Evolutionary conservation across 148 eudicot species (phyloP), one percentile per base, ranked within the genome.

Genomic region (Rhododendron molle): DNA sequence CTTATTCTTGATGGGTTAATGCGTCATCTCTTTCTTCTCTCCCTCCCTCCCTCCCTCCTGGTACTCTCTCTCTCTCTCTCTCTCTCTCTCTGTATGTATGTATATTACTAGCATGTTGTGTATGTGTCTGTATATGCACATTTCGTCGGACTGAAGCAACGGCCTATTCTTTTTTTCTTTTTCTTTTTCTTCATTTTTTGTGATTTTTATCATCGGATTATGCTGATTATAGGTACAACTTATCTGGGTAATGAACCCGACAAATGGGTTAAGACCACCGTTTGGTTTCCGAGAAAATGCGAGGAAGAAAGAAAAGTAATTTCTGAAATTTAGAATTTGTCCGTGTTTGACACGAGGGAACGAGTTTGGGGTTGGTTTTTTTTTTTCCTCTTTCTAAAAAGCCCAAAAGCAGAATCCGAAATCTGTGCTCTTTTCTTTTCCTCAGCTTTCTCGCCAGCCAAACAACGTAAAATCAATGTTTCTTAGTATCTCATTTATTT

Each of bases 381-480:
- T n/a, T n/a, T n/a, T n/a, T n/a, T n/a, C n/a, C n/a, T 60, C 7
- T 10, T 67, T n/a, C 3, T 8, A 77, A 18, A 38, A 43, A 43
- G 10, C 12, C 26, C 23, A 11, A 43, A 77, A 77, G 13, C 5
- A 36, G 62, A 49, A 14, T 14, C 8, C 21, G 3, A 47, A 78
- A 11, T 46, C 26, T 78, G 10, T 11, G 38, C 34, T 46, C 34
- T n/a, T 78, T 47, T 47, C 50, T 77, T 78, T 78, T n/a, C 81
- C 81, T 47, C 56, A 11, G 36, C 18, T 78, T 78, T 78, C 58
- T 78, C 81, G 81, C 56, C 81, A 78, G 54, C 58, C 58, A 47
- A 46, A 47, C 58, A 12, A 3, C 47, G 47, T 26, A n/a, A 78
- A 65, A 78, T 3, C 34, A 28, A 38, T 3, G 21, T 76, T 40